phyloP scores from a whole-genome alignment of 1,284 basidiomycete species.

The Butyriboletus appendiculatus region DNA sequence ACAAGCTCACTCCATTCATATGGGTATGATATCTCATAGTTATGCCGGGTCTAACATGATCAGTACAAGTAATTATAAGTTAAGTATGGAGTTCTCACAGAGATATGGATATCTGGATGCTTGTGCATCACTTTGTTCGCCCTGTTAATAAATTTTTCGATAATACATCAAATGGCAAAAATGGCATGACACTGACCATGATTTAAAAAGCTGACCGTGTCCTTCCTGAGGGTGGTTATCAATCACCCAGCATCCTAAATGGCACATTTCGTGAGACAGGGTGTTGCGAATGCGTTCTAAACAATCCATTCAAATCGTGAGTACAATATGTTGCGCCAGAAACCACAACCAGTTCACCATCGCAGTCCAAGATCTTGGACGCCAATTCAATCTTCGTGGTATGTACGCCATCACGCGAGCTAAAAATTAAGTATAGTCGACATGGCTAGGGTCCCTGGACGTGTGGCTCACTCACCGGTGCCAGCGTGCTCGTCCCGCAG shows the following conservation, averaged over 20 bases:
- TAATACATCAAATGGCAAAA: neutral
- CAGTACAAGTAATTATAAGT: neutral
- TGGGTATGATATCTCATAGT: constrained; percentile 77
- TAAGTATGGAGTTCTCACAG: constrained; percentile 46
- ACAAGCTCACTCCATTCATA: constrained; percentile 70
- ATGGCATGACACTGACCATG: constrained; percentile 51
- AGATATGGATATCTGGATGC: constrained; percentile 67
- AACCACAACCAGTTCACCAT: constrained; percentile 44
- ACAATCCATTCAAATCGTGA: neutral
- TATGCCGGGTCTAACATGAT: constrained; percentile 60
- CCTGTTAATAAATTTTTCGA: constrained; percentile 41
- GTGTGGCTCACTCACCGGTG: constrained; percentile 45
- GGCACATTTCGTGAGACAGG: constrained; percentile 86
- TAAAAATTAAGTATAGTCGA: constrained; percentile 36
- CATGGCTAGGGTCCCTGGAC: neutral
- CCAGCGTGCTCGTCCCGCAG: constrained; percentile 78
- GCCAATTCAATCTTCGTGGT: constrained; percentile 71
- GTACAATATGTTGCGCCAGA: neutral
- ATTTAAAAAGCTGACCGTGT: constrained; percentile 69
- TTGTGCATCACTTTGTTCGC: constrained; percentile 60
- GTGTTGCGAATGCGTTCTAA: constrained; percentile 77
- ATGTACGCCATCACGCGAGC: constrained; percentile 51
- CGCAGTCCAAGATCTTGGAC: constrained; percentile 73
- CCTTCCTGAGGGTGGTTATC: constrained; percentile 63
- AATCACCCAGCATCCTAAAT: constrained; percentile 82